These are phyloP conservation scores for Pulveroboletus frians DNA, from an alignment of 768 basidiomycete species.

Conservation along the genomic window DNA sequence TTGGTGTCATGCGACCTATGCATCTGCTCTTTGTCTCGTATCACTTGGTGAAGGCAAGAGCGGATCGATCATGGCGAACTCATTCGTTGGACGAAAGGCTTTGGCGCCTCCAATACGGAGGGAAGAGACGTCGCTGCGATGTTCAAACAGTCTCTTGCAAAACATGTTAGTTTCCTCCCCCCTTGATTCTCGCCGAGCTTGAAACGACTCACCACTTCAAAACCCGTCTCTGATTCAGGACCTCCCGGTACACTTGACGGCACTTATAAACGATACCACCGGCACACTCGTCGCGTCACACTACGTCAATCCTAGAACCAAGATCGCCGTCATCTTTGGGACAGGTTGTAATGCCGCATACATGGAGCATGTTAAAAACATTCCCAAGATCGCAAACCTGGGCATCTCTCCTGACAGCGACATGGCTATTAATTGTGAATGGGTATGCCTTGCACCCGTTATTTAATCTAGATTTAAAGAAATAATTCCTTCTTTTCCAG, in stretches of 20 bases:
- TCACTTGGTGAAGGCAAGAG: constrained; percentile 58
- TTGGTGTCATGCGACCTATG: background rate
- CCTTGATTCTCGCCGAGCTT: background rate
- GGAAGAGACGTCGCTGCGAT: constrained; percentile 89
- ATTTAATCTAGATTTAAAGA: background rate
- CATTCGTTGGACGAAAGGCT: constrained; percentile 99
- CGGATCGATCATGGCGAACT: constrained; percentile 91
- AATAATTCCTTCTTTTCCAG: constrained; percentile 33
- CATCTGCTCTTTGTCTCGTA: background rate
- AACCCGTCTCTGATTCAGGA: constrained; percentile 40
- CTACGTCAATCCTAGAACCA: constrained; percentile 87
- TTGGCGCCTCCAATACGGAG: constrained; percentile 87
- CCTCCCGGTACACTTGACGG: constrained; percentile 77
- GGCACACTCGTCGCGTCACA: constrained; percentile 96
- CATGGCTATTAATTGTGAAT: constrained; percentile 98
- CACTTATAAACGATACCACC: constrained; percentile 96
- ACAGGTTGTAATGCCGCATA: constrained; percentile 99
- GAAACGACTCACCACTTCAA: background rate
- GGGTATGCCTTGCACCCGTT: constrained; percentile 45
- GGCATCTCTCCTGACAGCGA: constrained; percentile 58
- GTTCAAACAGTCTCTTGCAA: constrained; percentile 79
- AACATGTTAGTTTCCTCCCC: constrained; percentile 49
- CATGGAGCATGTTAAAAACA: constrained; percentile 84
- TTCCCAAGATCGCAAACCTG: constrained; percentile 79
- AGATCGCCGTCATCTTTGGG: constrained; percentile 95